These are phyloP conservation scores for Coniochaeta sp. DNA, from an alignment of 2,329 filamentous ascomycete species.

Conservation along the genomic window DNA sequence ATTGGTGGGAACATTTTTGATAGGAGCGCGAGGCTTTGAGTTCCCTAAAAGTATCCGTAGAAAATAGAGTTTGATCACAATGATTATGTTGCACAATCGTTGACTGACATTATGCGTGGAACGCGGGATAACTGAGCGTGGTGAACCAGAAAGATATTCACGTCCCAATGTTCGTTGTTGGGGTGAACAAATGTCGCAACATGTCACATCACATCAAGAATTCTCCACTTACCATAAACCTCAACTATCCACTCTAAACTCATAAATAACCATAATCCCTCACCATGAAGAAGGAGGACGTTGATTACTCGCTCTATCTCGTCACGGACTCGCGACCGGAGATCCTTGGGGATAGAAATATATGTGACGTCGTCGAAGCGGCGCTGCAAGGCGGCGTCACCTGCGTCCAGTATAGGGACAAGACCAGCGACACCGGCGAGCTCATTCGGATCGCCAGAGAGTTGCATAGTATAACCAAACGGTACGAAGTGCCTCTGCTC, in stretches of 20 bases:
- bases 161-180: too few species aligned
- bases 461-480: constrained; percentile 64
- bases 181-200: background rate
- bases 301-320: constrained; percentile 79
- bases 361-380: constrained; percentile 66
- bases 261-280: background rate
- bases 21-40: background rate
- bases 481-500: constrained; percentile 67
- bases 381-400: constrained; percentile 76
- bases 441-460: constrained; percentile 63
- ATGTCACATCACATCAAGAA: background rate
- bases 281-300: constrained; percentile 11
- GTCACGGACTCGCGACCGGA: constrained; percentile 89
- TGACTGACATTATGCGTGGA: background rate
- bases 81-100: background rate
- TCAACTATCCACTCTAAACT: background rate
- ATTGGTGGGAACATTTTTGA: background rate
- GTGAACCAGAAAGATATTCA: too few species aligned
- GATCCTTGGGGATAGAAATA: constrained; percentile 65
- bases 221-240: background rate
- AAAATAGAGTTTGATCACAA: background rate
- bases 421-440: constrained; percentile 65
- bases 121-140: background rate
- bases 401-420: constrained; percentile 86
- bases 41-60: background rate